Base-by-base conservation (phyloP, 148 eudicot genomes). In the Fagopyrum esculentum region DNA sequence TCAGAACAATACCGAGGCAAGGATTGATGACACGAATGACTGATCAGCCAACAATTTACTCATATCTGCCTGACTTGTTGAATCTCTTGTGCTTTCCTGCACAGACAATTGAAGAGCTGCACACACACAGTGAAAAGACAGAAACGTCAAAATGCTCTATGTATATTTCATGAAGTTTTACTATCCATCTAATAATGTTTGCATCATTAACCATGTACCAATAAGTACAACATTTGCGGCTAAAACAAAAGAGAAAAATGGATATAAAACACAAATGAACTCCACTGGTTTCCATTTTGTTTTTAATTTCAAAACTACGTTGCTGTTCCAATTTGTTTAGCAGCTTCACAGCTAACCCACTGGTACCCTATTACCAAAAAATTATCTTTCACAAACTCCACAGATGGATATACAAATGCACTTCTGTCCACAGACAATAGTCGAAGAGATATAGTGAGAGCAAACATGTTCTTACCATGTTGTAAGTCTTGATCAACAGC, bases 51-150 rank as follows among this genome's bases (percentile, higher is more conserved):
- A 79, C 82, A 95, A 69, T 74, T 88, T 89, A 77, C 80, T 88
- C 92, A 87, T 80, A 82, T 95, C 96, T 73, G 87, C 50, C 81
- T 88, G 85, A 78, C 83, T 84, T 51, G 91, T 74, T 81, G 86
- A 84, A 22, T 92, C 96, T 69, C 78, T 83, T 55, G 78, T 49
- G 82, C 84, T 60, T 6, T 90, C 97, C 72, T 92, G 87, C 80
- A 89, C 90, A 15, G 97, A 95, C 73, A 90, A 85, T 75, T 92
- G 97, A 76, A 92, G 90, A 78, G 97, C 99, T 95, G 86, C 93
- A 86, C 56, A 74, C 51, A 72, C 75, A 61, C 76, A 76, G 35
- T 46, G 74, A 2, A 22, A 35, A 49, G 9, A 71, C 40, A 12
- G 47, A 15, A 43, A 45, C 52, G 72, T 13, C 10, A 44, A 48